Conservation (phyloP, 2,329 filamentous ascomycete species). For the Parastagonospora nodorum region DNA sequence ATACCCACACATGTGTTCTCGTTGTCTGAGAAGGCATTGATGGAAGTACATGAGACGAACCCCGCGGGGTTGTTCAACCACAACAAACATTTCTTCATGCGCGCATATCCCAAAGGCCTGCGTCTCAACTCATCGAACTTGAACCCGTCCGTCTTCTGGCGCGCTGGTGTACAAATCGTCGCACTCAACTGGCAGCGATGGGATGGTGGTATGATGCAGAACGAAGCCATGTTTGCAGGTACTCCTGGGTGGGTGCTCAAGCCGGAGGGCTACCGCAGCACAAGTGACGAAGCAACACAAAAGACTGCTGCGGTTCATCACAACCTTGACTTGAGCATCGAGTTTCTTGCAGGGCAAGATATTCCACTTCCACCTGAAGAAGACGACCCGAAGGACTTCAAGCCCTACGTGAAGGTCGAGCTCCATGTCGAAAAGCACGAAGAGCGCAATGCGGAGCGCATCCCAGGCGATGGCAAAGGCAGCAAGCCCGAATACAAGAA, state of each 20-base stretch:
- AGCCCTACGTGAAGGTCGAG: constrained; percentile 78
- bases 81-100: constrained; percentile 82
- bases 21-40: constrained; percentile 65
- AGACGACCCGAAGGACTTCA: constrained; percentile 63
- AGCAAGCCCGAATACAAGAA: constrained; percentile 59
- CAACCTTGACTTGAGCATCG: constrained; percentile 71
- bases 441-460: constrained; percentile 49
- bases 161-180: constrained; percentile 86
- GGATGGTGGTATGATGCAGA: constrained; percentile 94
- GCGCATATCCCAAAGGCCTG: constrained; percentile 83
- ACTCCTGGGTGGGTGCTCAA: constrained; percentile 86
- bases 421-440: constrained; percentile 76
- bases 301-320: constrained; percentile 55
- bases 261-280: constrained; percentile 70
- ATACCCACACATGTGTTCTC: constrained; percentile 69
- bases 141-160: constrained; percentile 84
- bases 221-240: constrained; percentile 86
- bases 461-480: constrained; percentile 55
- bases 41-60: constrained; percentile 68
- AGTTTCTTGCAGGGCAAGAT: constrained; percentile 76
- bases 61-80: constrained; percentile 72
- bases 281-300: constrained; percentile 43
- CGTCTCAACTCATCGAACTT: constrained; percentile 85
- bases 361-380: constrained; percentile 68
- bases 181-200: constrained; percentile 93